These are phyloP conservation scores for Ogataea hybrid DNA, from an alignment of 1,139 yeast genomes.

Conservation along the genomic window DNA sequence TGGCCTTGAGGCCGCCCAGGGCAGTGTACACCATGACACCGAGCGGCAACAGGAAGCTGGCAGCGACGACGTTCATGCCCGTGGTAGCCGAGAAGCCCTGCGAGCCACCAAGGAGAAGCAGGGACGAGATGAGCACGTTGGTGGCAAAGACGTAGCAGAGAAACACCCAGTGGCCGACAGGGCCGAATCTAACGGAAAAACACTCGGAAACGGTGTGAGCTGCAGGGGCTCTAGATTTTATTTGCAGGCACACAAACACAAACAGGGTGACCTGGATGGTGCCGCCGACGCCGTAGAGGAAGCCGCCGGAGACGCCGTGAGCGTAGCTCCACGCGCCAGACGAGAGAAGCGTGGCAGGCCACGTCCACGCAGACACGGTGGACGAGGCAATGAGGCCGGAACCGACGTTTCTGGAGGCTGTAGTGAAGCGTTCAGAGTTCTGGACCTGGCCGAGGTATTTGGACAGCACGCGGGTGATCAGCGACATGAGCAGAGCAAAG, in stretches of 20 bases:
- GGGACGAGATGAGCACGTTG: constrained; percentile 34
- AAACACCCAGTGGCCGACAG: constrained; percentile 31
- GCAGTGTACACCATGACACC: constrained; percentile 42
- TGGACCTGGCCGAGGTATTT: constrained; percentile 36
- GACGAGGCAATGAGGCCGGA: constrained; percentile 74
- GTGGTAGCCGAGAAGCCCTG: constrained; percentile 37
- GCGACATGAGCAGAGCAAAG: constrained; percentile 72
- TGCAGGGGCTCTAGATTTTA: constrained; percentile 45
- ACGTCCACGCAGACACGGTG: no score
- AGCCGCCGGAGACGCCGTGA: constrained; percentile 57
- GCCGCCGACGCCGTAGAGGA: constrained; percentile 54
- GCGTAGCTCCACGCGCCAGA: constrained; percentile 13
- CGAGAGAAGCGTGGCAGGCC: constrained; percentile 12
- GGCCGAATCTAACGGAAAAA: constrained; percentile 11
- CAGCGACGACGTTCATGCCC: constrained; percentile 38
- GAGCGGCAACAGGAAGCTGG: constrained; percentile 40
- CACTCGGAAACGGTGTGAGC: constrained; percentile 13
- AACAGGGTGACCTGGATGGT: constrained; percentile 51
- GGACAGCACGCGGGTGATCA: constrained; percentile 46
- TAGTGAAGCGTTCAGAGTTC: constrained; percentile 72
- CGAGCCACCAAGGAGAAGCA: constrained; percentile 36
- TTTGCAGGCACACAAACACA: constrained; percentile 52
- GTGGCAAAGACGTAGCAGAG: constrained; percentile 48
- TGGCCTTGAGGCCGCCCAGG: no score
- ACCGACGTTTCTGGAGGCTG: constrained; percentile 80